Evolutionary conservation across 805 yeast species (phyloP), one percentile per base, ranked within the genome.

Genomic region (Candida arabinofermentans): DNA sequence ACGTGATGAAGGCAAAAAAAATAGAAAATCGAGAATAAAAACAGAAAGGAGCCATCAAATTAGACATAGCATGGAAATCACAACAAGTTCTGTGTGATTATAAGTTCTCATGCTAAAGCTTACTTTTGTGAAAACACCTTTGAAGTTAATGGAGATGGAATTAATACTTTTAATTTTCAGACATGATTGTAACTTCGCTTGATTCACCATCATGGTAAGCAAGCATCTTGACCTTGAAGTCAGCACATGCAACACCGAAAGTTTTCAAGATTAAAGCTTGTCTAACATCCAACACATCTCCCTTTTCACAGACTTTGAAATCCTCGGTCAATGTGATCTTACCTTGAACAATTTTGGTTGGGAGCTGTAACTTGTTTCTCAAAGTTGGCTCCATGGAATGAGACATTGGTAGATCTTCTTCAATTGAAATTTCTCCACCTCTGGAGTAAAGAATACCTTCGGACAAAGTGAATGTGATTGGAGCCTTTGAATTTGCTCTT

Each of bases 391-490:
- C 99, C 68, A 95, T 75, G 5, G 98, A 88, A 62, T 93, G 99
- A 10, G 95, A 83, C 86, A 93, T 82, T 54, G 97, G 96, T 17
- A 93, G 89, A 64, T 93, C 99, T 50, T 93, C 98, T 59, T 89
- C 97, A 19, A 62, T 67, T 24, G 96, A 74, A 39, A 90, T 70
- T 66, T 87, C 95, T 18, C 99, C 99, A 56, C 96, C 99, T 62
- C 96, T 83, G 17, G 98, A 86, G 64, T 88, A 90, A 8, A 93
- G 83, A 40, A 88, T 75, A 36, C 99, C 99, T 46, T 74, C 88
- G 23, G 99, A 98, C 42, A 93, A 74, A 5, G 79, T 75, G 66
- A 93, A 90, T 38, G 85, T 79, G 46, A 91, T 70, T 42, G 98
- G 95, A 10, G 96, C 75, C 53, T 65, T 79, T 29, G 88, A 74